Evolutionary conservation across 75 land plant species (phyloP).

Genomic region (Selaginella moellendorffii): DNA sequence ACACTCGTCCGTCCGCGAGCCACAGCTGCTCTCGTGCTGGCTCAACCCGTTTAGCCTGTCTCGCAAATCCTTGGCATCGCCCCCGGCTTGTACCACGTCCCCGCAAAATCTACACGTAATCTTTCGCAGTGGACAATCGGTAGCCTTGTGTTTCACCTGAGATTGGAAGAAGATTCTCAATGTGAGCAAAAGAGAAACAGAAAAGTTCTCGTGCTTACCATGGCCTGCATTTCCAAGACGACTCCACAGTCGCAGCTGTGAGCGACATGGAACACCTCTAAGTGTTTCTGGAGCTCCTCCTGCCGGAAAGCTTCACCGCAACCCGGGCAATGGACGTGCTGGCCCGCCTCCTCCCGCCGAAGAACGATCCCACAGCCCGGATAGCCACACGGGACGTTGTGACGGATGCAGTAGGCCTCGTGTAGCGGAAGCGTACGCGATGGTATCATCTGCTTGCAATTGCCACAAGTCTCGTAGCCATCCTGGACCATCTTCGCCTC

Average conservation of each 20-base stretch:
- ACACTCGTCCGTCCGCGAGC: constrained; percentile 83
- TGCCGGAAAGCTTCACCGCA: constrained; percentile 56
- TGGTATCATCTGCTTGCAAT: constrained; percentile 65
- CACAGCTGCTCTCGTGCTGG: constrained; percentile 87
- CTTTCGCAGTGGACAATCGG: constrained; percentile 53
- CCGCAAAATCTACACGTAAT: constrained; percentile 83
- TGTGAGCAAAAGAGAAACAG: background rate
- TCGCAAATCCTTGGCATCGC: constrained; percentile 37
- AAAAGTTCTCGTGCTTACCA: constrained; percentile 37
- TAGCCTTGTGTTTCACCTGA: constrained; percentile 84
- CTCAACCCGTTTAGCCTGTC: constrained; percentile 59
- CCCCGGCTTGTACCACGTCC: constrained; percentile 90
- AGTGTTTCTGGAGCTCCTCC: constrained; percentile 71
- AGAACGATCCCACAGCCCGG: constrained; percentile 72
- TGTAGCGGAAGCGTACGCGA: constrained; percentile 47
- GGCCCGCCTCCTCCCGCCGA: constrained; percentile 46
- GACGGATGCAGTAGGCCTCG: constrained; percentile 85
- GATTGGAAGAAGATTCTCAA: too few relatives aligned
- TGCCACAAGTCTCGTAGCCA: constrained; percentile 54
- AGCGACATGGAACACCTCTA: constrained; percentile 88
- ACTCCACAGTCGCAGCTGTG: constrained; percentile 62
- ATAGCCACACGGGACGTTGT: constrained; percentile 57
- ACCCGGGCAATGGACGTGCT: constrained; percentile 72
- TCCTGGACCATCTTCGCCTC: background rate
- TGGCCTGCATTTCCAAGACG: constrained; percentile 65